Conservation (phyloP, 179 eudicot species). For the Beta lomatogona region DNA sequence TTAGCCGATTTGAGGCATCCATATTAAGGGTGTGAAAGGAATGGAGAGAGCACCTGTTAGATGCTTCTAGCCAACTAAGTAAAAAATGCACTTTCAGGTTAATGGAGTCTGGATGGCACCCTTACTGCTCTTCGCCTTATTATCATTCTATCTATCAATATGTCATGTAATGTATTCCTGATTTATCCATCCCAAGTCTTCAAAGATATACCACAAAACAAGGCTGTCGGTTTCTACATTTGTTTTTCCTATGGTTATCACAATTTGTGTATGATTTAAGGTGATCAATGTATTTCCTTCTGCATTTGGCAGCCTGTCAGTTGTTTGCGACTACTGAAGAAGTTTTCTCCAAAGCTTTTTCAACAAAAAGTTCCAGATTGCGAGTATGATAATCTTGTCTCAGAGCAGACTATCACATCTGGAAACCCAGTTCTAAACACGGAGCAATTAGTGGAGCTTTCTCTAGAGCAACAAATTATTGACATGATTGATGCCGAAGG, state of each 20-base stretch:
- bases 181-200: slow-evolving; percentile 6
- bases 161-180: neutral
- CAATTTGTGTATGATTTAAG: neutral
- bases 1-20: no score
- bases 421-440: slow-evolving; percentile 64
- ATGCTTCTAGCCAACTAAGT: neutral
- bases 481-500: slow-evolving; percentile 91
- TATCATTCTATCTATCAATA: neutral
- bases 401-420: slow-evolving; percentile 45
- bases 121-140: neutral
- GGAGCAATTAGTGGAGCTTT: slow-evolving; percentile 91
- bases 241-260: neutral
- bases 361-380: slow-evolving; percentile 52
- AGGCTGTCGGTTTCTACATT: neutral
- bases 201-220: neutral
- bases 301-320: slow-evolving; percentile 57
- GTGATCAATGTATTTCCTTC: neutral
- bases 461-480: slow-evolving; percentile 81
- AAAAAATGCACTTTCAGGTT: neutral
- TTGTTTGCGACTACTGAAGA: slow-evolving; percentile 78
- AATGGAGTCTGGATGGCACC: neutral
- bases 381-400: slow-evolving; percentile 44
- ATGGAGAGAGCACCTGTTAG: neutral
- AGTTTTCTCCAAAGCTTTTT: slow-evolving; percentile 66
- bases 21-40: no score